Percentiles rank a stretch among this genome's conserved stretches.
These are phyloP conservation scores for Babesia bigemina DNA, from an alignment of 169 alveolate species.

Conservation along the genomic window DNA sequence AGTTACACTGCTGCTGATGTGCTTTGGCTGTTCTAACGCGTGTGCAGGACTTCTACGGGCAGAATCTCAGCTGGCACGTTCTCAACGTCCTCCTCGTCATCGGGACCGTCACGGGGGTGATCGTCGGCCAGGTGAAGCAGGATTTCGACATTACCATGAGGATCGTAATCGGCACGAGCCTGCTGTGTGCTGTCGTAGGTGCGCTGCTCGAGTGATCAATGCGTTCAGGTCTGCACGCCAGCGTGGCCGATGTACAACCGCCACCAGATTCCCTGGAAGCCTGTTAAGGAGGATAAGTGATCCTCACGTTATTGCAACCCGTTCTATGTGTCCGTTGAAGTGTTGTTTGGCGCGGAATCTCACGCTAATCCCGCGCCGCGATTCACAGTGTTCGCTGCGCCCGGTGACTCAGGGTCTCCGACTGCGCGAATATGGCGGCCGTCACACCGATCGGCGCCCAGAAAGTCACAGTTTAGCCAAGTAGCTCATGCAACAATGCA, in stretches of 20 bases:
- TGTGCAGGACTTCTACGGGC: constrained; percentile 69
- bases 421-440: no score
- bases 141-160: constrained; percentile 31
- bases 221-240: constrained; percentile 49
- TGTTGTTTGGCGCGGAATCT: no score
- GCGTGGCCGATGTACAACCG: constrained; percentile 61
- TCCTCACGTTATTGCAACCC: not conserved
- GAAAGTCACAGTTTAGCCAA: no score
- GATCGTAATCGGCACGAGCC: constrained; percentile 18
- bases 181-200: constrained; percentile 29
- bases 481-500: no score
- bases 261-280: constrained; percentile 47
- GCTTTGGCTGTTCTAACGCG: not conserved
- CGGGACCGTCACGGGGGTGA: constrained; percentile 47
- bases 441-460: no score
- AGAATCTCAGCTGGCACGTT: constrained; percentile 18
- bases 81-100: constrained; percentile 9
- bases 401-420: no score
- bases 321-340: not conserved
- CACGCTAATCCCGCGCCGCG: no score
- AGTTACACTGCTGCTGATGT: not conserved
- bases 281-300: constrained; percentile 2
- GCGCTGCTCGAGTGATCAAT: not conserved
- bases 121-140: constrained; percentile 37
- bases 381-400: no score